Evolutionary conservation across 1,139 yeast species (phyloP).

Genomic region (Kodamaea plutei): DNA sequence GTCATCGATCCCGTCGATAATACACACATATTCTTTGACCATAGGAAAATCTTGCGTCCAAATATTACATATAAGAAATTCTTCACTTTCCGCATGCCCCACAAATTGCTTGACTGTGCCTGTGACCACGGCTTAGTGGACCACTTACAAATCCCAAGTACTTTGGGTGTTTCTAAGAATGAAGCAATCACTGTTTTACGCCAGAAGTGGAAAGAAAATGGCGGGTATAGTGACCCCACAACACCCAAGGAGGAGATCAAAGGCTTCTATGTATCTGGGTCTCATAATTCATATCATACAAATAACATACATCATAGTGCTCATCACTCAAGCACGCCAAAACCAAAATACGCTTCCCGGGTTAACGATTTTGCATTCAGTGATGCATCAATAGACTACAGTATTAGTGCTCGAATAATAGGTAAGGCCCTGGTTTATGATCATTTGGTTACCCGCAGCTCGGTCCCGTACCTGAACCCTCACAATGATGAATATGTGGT

Average conservation of each 20-base stretch:
- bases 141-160: slow-evolving; percentile 36
- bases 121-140: slow-evolving; percentile 35
- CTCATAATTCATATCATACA: slow-evolving; percentile 1
- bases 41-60: slow-evolving; percentile 28
- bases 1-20: slow-evolving; percentile 31
- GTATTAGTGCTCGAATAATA: slow-evolving; percentile 35
- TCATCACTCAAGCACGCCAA: not conserved
- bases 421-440: slow-evolving; percentile 32
- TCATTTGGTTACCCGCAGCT: slow-evolving; percentile 15
- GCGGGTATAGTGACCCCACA: slow-evolving; percentile 4
- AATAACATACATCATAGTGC: not conserved
- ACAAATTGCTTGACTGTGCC: slow-evolving; percentile 31
- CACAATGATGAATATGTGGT: slow-evolving; percentile 34
- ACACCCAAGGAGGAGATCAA: slow-evolving; percentile 6
- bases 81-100: slow-evolving; percentile 38
- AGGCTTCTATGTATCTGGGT: slow-evolving; percentile 1
- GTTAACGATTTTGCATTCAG: slow-evolving; percentile 31
- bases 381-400: slow-evolving; percentile 32
- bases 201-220: slow-evolving; percentile 23
- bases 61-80: slow-evolving; percentile 36
- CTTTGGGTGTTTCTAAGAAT: slow-evolving; percentile 28
- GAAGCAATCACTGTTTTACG: slow-evolving; percentile 26
- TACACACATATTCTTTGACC: slow-evolving; percentile 25
- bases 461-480: slow-evolving; percentile 14
- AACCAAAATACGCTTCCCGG: slow-evolving; percentile 18